phyloP scores from a whole-genome alignment of 257 asterid species.

The Coffea canephora region DNA sequence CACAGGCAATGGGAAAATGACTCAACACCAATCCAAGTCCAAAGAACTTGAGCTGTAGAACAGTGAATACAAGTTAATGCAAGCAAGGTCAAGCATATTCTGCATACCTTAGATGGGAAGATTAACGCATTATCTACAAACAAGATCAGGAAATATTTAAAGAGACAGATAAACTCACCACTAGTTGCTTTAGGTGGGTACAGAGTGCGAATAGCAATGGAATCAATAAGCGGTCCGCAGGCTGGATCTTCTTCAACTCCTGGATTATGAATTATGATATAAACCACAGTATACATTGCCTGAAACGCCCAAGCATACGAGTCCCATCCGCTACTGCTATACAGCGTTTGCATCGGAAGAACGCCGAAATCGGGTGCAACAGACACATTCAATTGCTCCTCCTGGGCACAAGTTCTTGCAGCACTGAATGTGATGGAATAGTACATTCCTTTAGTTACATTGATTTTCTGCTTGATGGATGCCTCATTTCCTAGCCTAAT shows the following conservation, averaged over 20 bases:
- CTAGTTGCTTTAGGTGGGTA: constrained; percentile 80
- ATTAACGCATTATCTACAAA: background rate
- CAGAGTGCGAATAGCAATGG: constrained; percentile 65
- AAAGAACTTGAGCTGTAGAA: background rate
- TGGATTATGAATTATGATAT: constrained; percentile 74
- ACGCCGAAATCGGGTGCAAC: constrained; percentile 81
- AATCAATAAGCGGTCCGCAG: constrained; percentile 89
- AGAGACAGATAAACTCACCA: constrained; percentile 41
- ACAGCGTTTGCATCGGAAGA: constrained; percentile 77
- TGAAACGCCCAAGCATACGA: constrained; percentile 90
- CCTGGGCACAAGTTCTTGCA: constrained; percentile 93
- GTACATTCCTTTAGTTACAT: constrained; percentile 72
- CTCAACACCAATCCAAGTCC: background rate
- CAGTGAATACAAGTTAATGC: background rate
- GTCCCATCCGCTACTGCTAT: constrained; percentile 94
- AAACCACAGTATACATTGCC: constrained; percentile 35
- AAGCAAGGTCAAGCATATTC: background rate
- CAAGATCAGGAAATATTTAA: background rate
- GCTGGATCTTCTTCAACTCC: constrained; percentile 96
- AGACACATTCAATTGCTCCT: constrained; percentile 68
- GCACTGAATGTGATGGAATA: constrained; percentile 85
- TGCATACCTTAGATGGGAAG: background rate
- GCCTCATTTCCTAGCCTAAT: constrained; percentile 93
- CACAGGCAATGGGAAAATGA: background rate
- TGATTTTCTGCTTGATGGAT: constrained; percentile 60